phyloP scores from a whole-genome alignment of 176 grass and related monocot species.

The Aechmea fasciata region DNA sequence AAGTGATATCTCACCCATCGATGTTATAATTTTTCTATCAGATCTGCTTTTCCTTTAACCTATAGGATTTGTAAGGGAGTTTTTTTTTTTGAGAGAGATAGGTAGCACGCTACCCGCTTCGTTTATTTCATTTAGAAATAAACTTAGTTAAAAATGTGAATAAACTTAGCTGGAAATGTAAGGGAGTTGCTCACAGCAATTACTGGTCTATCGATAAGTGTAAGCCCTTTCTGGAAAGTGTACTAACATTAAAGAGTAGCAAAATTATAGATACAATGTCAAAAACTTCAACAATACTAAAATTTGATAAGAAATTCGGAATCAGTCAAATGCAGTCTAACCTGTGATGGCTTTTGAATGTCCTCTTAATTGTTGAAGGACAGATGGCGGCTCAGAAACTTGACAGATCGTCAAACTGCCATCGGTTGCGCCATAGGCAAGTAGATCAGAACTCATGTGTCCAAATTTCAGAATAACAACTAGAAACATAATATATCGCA shows the following conservation, averaged over 20 bases:
- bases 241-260: not conserved
- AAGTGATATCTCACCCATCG: too few species aligned
- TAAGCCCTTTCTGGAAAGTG: not conserved
- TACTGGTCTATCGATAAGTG: too few species aligned
- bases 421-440: conserved; percentile 89
- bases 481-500: conserved; percentile 29
- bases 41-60: too few species aligned
- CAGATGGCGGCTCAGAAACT: conserved; percentile 73
- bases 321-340: conserved; percentile 27
- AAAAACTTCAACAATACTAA: conserved; percentile 14
- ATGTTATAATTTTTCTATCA: too few species aligned
- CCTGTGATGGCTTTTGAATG: conserved; percentile 99
- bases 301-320: not conserved
- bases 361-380: conserved; percentile 69
- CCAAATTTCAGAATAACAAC: conserved; percentile 92
- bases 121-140: too few species aligned
- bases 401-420: conserved; percentile 79
- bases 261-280: not conserved
- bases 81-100: too few species aligned
- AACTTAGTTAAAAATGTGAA: too few species aligned
- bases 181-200: too few species aligned
- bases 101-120: too few species aligned
- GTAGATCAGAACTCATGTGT: conserved; percentile 67
- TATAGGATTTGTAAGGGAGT: too few species aligned
- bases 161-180: too few species aligned